Base-by-base conservation (phyloP, 441 rosid genomes). In the Breynia disticha region DNA sequence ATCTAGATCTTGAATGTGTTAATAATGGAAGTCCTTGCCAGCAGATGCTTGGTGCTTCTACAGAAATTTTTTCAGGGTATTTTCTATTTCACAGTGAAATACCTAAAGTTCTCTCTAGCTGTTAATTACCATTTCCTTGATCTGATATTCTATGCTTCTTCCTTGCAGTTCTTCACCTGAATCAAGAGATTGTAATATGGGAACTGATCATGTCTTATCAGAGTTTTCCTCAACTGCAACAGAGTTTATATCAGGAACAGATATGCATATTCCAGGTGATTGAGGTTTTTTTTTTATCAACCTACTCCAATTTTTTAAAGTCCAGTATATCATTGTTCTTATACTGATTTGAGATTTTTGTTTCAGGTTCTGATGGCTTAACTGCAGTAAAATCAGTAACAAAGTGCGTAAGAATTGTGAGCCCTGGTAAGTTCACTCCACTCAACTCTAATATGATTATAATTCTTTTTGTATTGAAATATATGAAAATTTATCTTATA, bases 1-100 rank as follows among this genome's bases (percentile, higher is more conserved):
- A 80, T 69, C 74, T 93, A 6, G 97, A 80, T 61, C 72, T 86
- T 59, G 91, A 61, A 18, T 62, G 48, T 45, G 79, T 78, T 39
- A 88, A 69, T 64, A 50, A 60, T 54, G 67, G 18, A 22, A 56
- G 50, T 43, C 72, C 81, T 46, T 67, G 69, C 63, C 72, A 62
- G 52, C 78, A 77, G 55, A 20, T 64, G 14, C 16, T 32, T 38
- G 79, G 63, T 49, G 60, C 67, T 57, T 57, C 77, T 19, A 14
- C 58, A 1, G 79, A 73, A 51, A 66, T 66, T 63, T 59, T 58
- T 70, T 67, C 87, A 45, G 79, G 81, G 98, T 93, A 84, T 16
- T 24, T 56, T 51, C 42, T 66, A 48, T 41, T 56, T 42, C 57
- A 45, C 57, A 13, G 54, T 51, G 48, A 46, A 18, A 18, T 19